Base-by-base conservation (phyloP, 352 stramenopile species). In the Phytopythium delawarense region DNA sequence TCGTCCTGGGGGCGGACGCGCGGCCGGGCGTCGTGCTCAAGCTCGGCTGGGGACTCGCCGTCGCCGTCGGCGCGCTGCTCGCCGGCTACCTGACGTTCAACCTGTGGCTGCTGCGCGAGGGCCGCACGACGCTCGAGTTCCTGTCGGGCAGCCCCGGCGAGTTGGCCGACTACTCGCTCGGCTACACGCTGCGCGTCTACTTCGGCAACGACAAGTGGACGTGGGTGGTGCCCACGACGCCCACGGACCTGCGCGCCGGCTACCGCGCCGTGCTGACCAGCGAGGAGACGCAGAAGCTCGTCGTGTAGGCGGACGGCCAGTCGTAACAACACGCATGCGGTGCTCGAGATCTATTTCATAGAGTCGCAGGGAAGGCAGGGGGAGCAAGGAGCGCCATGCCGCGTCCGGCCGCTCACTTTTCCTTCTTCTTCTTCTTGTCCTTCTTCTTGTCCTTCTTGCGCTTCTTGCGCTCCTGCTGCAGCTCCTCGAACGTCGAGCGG, bases 361-460 rank as follows among this genome's bases (percentile, higher is more conserved):
- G 35, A 34, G 30, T 53, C 15, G 44, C 40, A 46, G 37, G 28
- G 30, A 25, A n/a, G n/a, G n/a, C n/a, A n/a, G n/a, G n/a, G 12
- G 42, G 1, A 35, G 44, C 11, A 3, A 51, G 16, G n/a, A 54
- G 30, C 25, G 25, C 28, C 20, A 45, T 57, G 50, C 50, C 46
- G 57, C 39, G 35, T 32, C 25, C 18, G 44, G 51, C 42, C 42
- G 46, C 56, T 81, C 57, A 81, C 70, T 95, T 95, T 53, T 92
- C 81, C 59, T 95, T 93, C 66, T 95, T 94, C 71, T 95, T 92
- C 39, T 92, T 78, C 73, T 94, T 95, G 49, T 90, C 79, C 65
- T 95, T 94, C 75, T 95, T 95, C 74, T 94, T 92, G 23, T 92
- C 83, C 60, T 94, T 93, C 69, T 94, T 95, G 69, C 81, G 84